phyloP scores from a whole-genome alignment of 2,329 filamentous ascomycete genomes.

The Aspergillus sp. region DNA sequence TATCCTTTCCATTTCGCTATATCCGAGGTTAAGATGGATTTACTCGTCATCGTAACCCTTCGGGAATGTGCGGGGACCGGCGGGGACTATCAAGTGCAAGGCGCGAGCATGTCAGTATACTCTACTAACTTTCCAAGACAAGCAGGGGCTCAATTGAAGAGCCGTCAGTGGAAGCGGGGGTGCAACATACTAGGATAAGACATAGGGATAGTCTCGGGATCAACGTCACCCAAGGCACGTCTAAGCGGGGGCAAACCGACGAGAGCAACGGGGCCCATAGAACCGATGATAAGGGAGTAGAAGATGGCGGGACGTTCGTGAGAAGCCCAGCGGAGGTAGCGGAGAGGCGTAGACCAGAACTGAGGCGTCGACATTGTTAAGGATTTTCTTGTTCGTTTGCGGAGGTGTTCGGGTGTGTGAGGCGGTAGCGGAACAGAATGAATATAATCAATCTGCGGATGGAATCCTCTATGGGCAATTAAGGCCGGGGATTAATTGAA shows the following conservation, averaged over 20 bases:
- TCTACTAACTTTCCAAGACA: too few relatives aligned
- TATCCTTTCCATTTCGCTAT: conserved; percentile 12
- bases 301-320: conserved; percentile 90
- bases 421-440: background rate
- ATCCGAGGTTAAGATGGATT: conserved; percentile 7
- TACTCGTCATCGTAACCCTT: conserved; percentile 51
- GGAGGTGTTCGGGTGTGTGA: conserved; percentile 4
- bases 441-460: background rate
- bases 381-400: conserved; percentile 20
- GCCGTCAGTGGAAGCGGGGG: background rate
- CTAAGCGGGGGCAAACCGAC: conserved; percentile 73
- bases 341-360: conserved; percentile 82
- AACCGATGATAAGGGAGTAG: conserved; percentile 77
- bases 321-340: conserved; percentile 84
- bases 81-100: conserved; percentile 40
- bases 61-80: conserved; percentile 48
- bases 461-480: too few relatives aligned
- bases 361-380: conserved; percentile 59
- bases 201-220: conserved; percentile 72
- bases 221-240: conserved; percentile 70
- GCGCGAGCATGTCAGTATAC: background rate
- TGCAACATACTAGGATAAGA: conserved; percentile 83
- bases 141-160: too few relatives aligned
- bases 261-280: conserved; percentile 69
- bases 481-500: too few relatives aligned